These are phyloP conservation scores for Rhizodiscina lignyota DNA, from an alignment of 495 filamentous ascomycete genomes.

Conservation along the genomic window DNA sequence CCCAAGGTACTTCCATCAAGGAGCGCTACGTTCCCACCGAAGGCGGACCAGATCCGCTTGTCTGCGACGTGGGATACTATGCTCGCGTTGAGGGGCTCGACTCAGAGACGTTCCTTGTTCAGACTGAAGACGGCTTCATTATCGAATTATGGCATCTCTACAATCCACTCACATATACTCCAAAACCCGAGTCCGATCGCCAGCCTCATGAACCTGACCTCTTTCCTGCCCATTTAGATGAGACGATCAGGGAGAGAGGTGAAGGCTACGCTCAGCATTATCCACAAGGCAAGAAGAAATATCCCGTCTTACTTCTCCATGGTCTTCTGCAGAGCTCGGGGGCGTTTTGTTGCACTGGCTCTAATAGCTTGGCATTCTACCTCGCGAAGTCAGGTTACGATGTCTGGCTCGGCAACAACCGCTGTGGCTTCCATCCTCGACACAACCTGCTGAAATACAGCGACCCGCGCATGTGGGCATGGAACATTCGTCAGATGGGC, in stretches of 20 bases:
- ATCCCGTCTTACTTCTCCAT: conserved; percentile 79
- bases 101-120: conserved; percentile 64
- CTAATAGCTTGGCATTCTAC: conserved; percentile 79
- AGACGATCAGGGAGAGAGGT: conserved; percentile 19
- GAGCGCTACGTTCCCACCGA: conserved; percentile 54
- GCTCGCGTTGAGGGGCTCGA: conserved; percentile 78
- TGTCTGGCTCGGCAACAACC: conserved; percentile 92
- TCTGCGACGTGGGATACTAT: conserved; percentile 75
- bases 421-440: conserved; percentile 68
- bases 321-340: conserved; percentile 78
- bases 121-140: conserved; percentile 92
- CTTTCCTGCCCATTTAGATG: conserved; percentile 22
- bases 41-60: conserved; percentile 60
- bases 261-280: conserved; percentile 5
- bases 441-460: conserved; percentile 51
- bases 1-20: not conserved
- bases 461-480: conserved; percentile 92
- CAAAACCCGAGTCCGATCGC: conserved; percentile 8
- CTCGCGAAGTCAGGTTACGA: conserved; percentile 89
- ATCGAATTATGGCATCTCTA: conserved; percentile 82
- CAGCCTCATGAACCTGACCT: conserved; percentile 14
- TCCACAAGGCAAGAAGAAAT: conserved; percentile 42
- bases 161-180: conserved; percentile 53
- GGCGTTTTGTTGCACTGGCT: conserved; percentile 81
- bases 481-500: conserved; percentile 93